Evolutionary conservation across 73 alveolate genomes (phyloP).

Genomic region (Paramecium primaurelia): DNA sequence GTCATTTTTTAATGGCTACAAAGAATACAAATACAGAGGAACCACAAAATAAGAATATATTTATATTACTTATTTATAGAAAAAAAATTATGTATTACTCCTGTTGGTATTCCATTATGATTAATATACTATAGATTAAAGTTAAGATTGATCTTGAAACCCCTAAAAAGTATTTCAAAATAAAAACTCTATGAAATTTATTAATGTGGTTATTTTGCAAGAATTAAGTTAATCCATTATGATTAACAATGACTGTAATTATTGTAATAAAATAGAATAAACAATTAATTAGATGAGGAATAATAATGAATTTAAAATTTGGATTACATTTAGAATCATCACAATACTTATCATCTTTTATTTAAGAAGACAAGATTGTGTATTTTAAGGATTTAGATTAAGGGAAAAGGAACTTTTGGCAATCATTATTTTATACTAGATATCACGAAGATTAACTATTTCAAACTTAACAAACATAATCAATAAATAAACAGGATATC

Average conservation of each 20-base stretch:
- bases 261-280: constrained; percentile 4
- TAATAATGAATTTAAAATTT: neutral
- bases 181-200: neutral
- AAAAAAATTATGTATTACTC: neutral
- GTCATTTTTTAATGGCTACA: neutral
- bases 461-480: neutral
- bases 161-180: neutral
- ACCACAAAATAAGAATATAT: neutral
- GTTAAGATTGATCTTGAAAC: constrained; percentile 41
- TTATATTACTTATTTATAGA: neutral
- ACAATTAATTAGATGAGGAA: neutral
- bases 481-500: neutral
- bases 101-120: neutral
- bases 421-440: constrained; percentile 8
- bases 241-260: constrained; percentile 29
- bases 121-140: neutral
- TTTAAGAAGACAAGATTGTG: constrained; percentile 28
- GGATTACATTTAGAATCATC: constrained; percentile 9
- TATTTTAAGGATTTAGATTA: neutral
- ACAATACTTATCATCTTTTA: neutral
- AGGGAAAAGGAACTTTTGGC: constrained; percentile 46
- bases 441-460: neutral
- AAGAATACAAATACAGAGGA: neutral
- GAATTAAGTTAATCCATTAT: constrained; percentile 47
- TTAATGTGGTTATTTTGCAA: constrained; percentile 46